Evolutionary conservation across 805 yeast genomes (phyloP).

Genomic region (Kuraishia piskuri): DNA sequence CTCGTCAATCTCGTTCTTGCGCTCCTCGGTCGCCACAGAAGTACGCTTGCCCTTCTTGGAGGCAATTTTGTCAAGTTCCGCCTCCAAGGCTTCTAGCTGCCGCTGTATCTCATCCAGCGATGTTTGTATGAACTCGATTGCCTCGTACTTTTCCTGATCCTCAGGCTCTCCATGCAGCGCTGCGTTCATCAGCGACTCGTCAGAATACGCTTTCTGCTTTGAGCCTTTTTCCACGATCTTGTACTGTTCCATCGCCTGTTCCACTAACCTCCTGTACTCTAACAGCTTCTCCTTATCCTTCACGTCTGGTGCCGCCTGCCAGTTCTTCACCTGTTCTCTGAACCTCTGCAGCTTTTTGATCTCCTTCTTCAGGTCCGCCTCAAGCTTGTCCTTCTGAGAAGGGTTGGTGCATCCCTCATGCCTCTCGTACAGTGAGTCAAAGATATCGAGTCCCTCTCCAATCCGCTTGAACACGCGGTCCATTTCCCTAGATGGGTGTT

Average conservation of each 20-base stretch:
- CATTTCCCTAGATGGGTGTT: slow-evolving; percentile 31
- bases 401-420: slow-evolving; percentile 38
- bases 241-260: slow-evolving; percentile 50
- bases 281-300: slow-evolving; percentile 35
- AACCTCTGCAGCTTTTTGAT: slow-evolving; percentile 50
- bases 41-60: slow-evolving; percentile 43
- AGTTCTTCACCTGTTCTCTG: slow-evolving; percentile 51
- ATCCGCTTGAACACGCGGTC: slow-evolving; percentile 57
- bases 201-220: slow-evolving; percentile 49
- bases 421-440: slow-evolving; percentile 48
- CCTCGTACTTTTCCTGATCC: slow-evolving; percentile 70
- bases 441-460: slow-evolving; percentile 45
- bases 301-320: slow-evolving; percentile 48
- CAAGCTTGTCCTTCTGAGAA: slow-evolving; percentile 49
- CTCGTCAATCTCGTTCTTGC: slow-evolving; percentile 52
- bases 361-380: slow-evolving; percentile 48
- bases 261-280: slow-evolving; percentile 33
- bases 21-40: slow-evolving; percentile 32
- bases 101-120: slow-evolving; percentile 72
- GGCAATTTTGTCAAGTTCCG: slow-evolving; percentile 48
- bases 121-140: slow-evolving; percentile 57
- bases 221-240: slow-evolving; percentile 49
- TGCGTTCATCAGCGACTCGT: slow-evolving; percentile 43
- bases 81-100: slow-evolving; percentile 73
- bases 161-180: slow-evolving; percentile 39